A percentile compares a stretch with the other conserved stretches of the same genome.
Conservation (phyloP, 176 grass and related monocot species). For the Melocanna baccifera region DNA sequence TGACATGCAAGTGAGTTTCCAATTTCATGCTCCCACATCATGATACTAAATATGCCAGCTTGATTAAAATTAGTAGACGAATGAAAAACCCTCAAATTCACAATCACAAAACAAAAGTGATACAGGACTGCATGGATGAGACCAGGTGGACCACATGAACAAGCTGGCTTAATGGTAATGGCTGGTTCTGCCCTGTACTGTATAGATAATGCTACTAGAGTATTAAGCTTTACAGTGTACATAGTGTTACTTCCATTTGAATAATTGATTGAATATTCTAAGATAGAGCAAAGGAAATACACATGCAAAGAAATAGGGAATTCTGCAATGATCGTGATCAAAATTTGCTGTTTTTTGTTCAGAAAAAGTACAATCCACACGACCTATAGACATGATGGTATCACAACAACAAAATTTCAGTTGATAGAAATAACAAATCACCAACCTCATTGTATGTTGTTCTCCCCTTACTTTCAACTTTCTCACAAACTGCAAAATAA, state of each 20-base stretch:
- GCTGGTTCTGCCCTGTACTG: background rate
- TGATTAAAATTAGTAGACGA: background rate
- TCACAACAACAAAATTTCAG: background rate
- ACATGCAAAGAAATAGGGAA: background rate
- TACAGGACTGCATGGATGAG: background rate
- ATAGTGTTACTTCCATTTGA: background rate
- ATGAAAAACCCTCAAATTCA: background rate
- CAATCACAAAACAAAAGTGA: background rate
- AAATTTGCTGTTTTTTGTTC: background rate
- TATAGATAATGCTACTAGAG: background rate
- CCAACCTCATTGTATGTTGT: conserved; percentile 95
- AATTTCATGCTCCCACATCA: background rate
- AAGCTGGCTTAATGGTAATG: background rate
- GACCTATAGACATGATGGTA: background rate
- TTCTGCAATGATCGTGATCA: background rate
- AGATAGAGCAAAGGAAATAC: background rate
- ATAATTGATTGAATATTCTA: conserved; percentile 2
- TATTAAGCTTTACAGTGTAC: background rate
- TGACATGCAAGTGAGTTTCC: background rate
- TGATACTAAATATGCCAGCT: background rate
- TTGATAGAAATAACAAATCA: conserved; percentile 12
- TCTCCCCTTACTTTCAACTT: conserved; percentile 99
- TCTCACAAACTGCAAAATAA: conserved; percentile 80
- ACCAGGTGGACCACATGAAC: background rate
- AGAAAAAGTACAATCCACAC: background rate